Evolutionary conservation across 1,284 basidiomycete species (phyloP).

Genomic region (Cutaneotrichosporon sp.): DNA sequence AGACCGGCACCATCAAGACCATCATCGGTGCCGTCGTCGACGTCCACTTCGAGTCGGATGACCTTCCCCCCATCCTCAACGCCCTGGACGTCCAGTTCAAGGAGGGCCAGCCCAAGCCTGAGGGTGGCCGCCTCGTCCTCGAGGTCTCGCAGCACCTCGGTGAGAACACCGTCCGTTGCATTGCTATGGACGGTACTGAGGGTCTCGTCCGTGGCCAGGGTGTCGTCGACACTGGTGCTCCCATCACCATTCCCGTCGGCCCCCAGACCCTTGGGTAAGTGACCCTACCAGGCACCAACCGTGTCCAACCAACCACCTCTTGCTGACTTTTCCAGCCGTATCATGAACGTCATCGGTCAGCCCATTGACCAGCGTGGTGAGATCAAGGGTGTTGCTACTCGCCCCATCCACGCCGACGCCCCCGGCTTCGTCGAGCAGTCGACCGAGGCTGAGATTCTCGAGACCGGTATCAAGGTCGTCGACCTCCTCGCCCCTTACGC

Average conservation of each 20-base stretch:
- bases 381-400: conserved; percentile 87
- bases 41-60: conserved; percentile 86
- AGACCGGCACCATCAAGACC: conserved; percentile 80
- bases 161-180: conserved; percentile 96
- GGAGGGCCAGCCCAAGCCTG: conserved; percentile 46
- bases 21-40: conserved; percentile 99
- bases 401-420: conserved; percentile 93
- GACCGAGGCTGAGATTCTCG: conserved; percentile 94
- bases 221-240: conserved; percentile 92
- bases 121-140: conserved; percentile 86
- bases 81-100: conserved; percentile 94
- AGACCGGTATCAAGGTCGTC: conserved; percentile 99
- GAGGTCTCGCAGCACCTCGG: conserved; percentile 97
- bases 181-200: conserved; percentile 99
- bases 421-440: conserved; percentile 97
- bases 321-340: conserved; percentile 59
- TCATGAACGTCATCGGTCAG: conserved; percentile 99
- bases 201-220: conserved; percentile 98
- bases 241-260: conserved; percentile 96
- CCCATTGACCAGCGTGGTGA: conserved; percentile 99
- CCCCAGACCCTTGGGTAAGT: conserved; percentile 74
- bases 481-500: conserved; percentile 98
- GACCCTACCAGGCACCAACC: neutral
- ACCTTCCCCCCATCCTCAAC: conserved; percentile 94
- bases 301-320: neutral